Conservation (phyloP, 169 alveolate species). For the Plasmodium malariae region DNA sequence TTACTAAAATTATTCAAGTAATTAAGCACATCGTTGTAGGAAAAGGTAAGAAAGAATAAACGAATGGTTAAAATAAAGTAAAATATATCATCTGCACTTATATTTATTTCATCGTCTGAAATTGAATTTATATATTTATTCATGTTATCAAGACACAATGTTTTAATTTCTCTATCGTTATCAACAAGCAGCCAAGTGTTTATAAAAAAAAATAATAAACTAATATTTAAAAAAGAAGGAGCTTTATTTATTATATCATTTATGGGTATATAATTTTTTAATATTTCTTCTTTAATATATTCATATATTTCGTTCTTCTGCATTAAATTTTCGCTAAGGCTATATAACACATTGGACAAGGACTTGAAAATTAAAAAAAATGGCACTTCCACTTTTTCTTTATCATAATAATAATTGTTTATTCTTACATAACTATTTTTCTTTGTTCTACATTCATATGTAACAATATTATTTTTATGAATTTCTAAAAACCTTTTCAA, state of each 20-base stretch:
- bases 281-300: constrained; percentile 10
- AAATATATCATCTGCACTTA: constrained; percentile 12
- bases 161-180: constrained; percentile 11
- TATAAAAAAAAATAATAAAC: constrained; percentile 25
- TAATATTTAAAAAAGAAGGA: constrained; percentile 49
- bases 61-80: constrained; percentile 26
- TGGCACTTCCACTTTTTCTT: neutral
- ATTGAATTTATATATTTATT: constrained; percentile 47
- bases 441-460: constrained; percentile 26
- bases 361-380: constrained; percentile 7
- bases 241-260: constrained; percentile 34
- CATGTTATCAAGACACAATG: constrained; percentile 8
- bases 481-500: neutral
- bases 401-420: constrained; percentile 26
- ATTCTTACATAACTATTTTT: constrained; percentile 11
- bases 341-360: constrained; percentile 16
- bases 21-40: constrained; percentile 21
- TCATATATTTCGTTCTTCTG: neutral
- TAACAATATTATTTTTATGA: constrained; percentile 9
- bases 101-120: constrained; percentile 62
- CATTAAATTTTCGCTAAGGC: constrained; percentile 24
- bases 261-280: constrained; percentile 4
- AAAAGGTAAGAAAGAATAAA: constrained; percentile 17
- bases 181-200: constrained; percentile 16
- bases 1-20: constrained; percentile 12